Percentiles rank a stretch among this genome's conserved stretches.
These are phyloP conservation scores for Chlamydomonas eustigma DNA, from an alignment of 139 green algal genomes.

Conservation along the genomic window DNA sequence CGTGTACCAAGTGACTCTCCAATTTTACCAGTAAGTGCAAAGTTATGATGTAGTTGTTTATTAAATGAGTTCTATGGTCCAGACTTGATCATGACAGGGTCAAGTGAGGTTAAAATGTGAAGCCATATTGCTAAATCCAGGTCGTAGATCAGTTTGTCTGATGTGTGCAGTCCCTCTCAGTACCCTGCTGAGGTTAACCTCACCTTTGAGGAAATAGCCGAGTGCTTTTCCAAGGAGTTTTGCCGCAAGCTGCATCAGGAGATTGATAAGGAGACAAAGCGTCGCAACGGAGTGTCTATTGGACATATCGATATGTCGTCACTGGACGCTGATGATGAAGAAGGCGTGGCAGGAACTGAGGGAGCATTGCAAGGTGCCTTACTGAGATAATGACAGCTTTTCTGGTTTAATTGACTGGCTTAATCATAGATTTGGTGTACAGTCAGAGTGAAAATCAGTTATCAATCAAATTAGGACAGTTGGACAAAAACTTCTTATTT, in stretches of 20 bases:
- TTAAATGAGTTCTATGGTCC: not conserved
- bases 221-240: constrained; percentile 62
- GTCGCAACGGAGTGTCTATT: not conserved
- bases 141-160: too few relatives aligned
- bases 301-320: constrained; percentile 7
- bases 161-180: not conserved
- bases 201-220: constrained; percentile 60
- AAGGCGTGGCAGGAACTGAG: constrained; percentile 44
- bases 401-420: too few relatives aligned
- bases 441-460: too few relatives aligned
- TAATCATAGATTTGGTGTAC: too few relatives aligned
- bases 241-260: constrained; percentile 46
- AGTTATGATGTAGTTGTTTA: not conserved
- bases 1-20: constrained; percentile 48
- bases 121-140: too few relatives aligned
- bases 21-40: constrained; percentile 15
- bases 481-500: too few relatives aligned
- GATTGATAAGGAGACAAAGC: constrained; percentile 33
- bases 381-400: too few relatives aligned
- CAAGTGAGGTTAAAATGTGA: too few relatives aligned
- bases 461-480: too few relatives aligned
- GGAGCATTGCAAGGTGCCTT: too few relatives aligned
- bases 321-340: constrained; percentile 47
- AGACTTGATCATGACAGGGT: too few relatives aligned
- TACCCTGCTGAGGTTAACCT: constrained; percentile 72